Evolutionary conservation across 2,329 filamentous ascomycete species (phyloP).

Genomic region (Neopestalotiopsis rosae): DNA sequence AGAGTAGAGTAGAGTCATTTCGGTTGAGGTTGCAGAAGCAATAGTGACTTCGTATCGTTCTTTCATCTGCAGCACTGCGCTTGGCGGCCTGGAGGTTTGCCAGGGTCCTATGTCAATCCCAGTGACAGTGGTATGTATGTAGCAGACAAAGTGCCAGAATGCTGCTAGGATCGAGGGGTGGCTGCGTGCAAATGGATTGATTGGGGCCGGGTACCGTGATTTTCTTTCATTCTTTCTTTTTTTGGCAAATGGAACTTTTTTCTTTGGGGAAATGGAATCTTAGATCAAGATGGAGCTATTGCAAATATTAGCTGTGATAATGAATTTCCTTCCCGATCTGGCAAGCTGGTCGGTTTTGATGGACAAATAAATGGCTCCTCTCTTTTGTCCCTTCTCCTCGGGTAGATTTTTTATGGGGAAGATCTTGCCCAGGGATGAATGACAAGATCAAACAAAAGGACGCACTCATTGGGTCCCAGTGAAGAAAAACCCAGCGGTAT

Average conservation of each 20-base stretch:
- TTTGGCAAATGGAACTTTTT: not conserved
- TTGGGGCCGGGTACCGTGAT: not conserved
- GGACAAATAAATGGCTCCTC: slow-evolving; percentile 11
- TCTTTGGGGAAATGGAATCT: not conserved
- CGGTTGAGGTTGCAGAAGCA: slow-evolving; percentile 7
- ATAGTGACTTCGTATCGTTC: not conserved
- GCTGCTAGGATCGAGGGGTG: slow-evolving; percentile 18
- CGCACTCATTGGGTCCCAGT: not conserved
- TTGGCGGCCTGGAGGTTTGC: not conserved
- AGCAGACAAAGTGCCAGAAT: not conserved
- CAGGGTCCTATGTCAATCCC: not conserved
- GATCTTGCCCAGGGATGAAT: not conserved
- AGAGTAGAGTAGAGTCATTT: not conserved
- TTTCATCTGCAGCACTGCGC: not conserved
- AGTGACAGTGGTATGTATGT: no score
- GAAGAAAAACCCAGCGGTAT: slow-evolving; percentile 24
- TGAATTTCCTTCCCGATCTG: not conserved
- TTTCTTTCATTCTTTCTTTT: not conserved
- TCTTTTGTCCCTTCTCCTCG: not conserved
- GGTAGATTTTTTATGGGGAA: not conserved
- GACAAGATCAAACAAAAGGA: not conserved
- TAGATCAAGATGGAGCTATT: not conserved
- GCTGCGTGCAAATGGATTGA: not conserved
- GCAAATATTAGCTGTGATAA: slow-evolving; percentile 8
- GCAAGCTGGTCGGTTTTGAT: not conserved